Evolutionary conservation across 305 asterid species (phyloP).

Genomic region (Fraxinus latifolia): DNA sequence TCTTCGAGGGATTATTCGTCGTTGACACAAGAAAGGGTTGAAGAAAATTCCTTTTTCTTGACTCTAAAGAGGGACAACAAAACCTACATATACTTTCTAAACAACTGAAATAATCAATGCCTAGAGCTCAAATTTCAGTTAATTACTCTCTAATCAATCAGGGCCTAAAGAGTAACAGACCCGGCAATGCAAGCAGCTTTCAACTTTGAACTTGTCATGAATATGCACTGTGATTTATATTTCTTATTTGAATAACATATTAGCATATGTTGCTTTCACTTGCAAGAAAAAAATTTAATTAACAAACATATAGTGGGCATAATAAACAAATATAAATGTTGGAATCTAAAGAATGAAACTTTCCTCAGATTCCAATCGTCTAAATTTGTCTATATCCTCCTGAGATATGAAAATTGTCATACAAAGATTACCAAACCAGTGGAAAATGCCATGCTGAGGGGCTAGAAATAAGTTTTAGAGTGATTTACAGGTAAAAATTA

Average conservation of each 20-base stretch:
- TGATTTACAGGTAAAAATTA: neutral
- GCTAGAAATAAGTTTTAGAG: neutral
- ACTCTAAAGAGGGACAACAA: neutral
- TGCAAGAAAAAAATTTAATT: slow-evolving; percentile 28
- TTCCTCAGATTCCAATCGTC: slow-evolving; percentile 41
- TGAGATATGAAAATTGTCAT: slow-evolving; percentile 15
- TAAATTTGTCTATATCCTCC: slow-evolving; percentile 36
- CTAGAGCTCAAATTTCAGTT: neutral
- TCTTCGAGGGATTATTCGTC: neutral
- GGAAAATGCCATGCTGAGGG: neutral
- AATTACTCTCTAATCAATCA: neutral
- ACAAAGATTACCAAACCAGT: neutral
- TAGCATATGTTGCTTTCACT: slow-evolving; percentile 34
- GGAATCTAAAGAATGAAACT: slow-evolving; percentile 34
- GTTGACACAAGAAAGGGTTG: neutral
- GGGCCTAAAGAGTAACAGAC: neutral
- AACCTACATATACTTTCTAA: neutral
- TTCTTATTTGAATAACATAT: slow-evolving; percentile 11
- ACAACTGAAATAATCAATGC: neutral
- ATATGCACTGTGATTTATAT: slow-evolving; percentile 17
- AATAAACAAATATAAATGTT: slow-evolving; percentile 23
- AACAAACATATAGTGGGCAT: slow-evolving; percentile 36
- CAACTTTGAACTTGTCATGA: slow-evolving; percentile 14
- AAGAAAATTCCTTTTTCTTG: neutral
- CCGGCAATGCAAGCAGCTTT: slow-evolving; percentile 16